phyloP scores from a whole-genome alignment of 2,329 filamentous ascomycete genomes.

The Alternaria viburni region DNA sequence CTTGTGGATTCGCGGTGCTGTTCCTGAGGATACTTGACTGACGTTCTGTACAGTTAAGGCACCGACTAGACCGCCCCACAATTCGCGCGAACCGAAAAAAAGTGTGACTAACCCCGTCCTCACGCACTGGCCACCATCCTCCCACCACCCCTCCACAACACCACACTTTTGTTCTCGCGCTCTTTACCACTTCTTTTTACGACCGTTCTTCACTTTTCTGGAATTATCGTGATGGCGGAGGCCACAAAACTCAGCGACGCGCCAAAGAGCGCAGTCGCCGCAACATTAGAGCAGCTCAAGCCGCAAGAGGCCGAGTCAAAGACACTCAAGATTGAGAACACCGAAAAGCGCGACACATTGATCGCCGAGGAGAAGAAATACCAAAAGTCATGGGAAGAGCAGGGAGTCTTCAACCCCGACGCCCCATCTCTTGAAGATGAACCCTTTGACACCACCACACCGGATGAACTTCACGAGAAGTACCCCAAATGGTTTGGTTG shows the following conservation, averaged over 20 bases:
- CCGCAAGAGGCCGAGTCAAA: slow-evolving; percentile 63
- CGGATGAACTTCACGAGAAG: slow-evolving; percentile 77
- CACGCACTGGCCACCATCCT: slow-evolving; percentile 1
- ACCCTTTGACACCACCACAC: slow-evolving; percentile 74
- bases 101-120: slow-evolving; percentile 20
- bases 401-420: slow-evolving; percentile 81
- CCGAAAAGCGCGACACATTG: slow-evolving; percentile 84
- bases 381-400: slow-evolving; percentile 81
- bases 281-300: slow-evolving; percentile 62
- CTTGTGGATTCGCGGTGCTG: slow-evolving; percentile 2
- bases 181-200: slow-evolving; percentile 7
- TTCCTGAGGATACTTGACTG: slow-evolving; percentile 13
- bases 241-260: slow-evolving; percentile 33
- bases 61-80: slow-evolving; percentile 1
- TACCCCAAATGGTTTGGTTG: slow-evolving; percentile 90
- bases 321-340: slow-evolving; percentile 73
- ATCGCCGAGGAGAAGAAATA: slow-evolving; percentile 90
- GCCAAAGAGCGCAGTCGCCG: slow-evolving; percentile 54
- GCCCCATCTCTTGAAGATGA: slow-evolving; percentile 81
- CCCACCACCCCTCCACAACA: neutral
- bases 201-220: slow-evolving; percentile 1
- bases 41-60: slow-evolving; percentile 21
- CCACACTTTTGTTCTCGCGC: slow-evolving; percentile 18
- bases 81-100: slow-evolving; percentile 15
- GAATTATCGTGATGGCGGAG: slow-evolving; percentile 38